These are phyloP conservation scores for Pulicaria dysenterica DNA, from an alignment of 129 eudicot genomes.

Conservation along the genomic window DNA sequence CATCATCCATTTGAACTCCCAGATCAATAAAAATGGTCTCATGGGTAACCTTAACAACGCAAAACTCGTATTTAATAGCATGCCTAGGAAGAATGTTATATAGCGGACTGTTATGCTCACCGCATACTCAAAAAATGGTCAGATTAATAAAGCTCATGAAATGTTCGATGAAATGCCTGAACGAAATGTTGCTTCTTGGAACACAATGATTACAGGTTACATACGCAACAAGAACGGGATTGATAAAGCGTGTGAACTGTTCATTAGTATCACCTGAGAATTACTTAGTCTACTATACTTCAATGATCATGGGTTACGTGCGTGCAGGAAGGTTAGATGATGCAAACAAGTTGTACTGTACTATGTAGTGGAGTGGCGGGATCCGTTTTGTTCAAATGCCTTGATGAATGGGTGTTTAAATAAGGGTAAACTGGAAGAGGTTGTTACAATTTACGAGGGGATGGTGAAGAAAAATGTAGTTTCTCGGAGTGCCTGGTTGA, in stretches of 20 bases:
- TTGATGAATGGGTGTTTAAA: constrained; percentile 70
- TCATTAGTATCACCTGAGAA: constrained; percentile 50
- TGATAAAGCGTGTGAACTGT: constrained; percentile 50
- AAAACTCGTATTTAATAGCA: constrained; percentile 51
- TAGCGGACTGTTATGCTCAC: constrained; percentile 82
- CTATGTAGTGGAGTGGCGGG: constrained; percentile 49
- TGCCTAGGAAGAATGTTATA: constrained; percentile 57
- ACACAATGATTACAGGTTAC: constrained; percentile 76
- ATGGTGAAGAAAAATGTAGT: constrained; percentile 73
- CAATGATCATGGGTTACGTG: constrained; percentile 59
- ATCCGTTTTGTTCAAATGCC: constrained; percentile 66
- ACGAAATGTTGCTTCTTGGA: constrained; percentile 78
- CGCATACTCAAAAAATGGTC: constrained; percentile 56
- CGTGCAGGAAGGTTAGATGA: constrained; percentile 56
- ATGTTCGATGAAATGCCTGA: constrained; percentile 88
- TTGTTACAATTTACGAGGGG: constrained; percentile 50
- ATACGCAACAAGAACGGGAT: constrained; percentile 39
- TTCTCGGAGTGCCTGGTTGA: constrained; percentile 81
- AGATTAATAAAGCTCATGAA: constrained; percentile 53
- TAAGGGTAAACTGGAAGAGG: constrained; percentile 50
- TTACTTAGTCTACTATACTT: constrained; percentile 59
- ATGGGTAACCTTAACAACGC: constrained; percentile 62
- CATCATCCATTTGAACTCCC: constrained; percentile 57
- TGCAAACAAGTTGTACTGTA: constrained; percentile 48
- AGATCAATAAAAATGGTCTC: constrained; percentile 60